Conservation (phyloP, 371 early-diverging fungal genomes). For the Mucor sp. region DNA sequence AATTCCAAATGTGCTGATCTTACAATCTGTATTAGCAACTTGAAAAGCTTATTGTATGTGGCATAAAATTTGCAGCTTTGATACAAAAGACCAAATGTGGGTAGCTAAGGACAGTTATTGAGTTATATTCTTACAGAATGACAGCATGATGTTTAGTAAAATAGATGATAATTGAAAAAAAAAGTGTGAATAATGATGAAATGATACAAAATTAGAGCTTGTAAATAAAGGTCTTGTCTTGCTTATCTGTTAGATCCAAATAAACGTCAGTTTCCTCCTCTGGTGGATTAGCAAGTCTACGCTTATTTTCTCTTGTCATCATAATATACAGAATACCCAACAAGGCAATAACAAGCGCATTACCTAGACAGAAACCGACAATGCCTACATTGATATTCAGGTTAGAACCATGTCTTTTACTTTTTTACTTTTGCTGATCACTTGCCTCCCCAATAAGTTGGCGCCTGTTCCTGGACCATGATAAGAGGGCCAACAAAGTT, state of each 20-base stretch:
- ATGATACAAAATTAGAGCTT: slow-evolving; percentile 10
- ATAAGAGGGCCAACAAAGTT: slow-evolving; percentile 34
- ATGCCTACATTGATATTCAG: slow-evolving; percentile 7
- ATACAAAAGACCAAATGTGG: too few species aligned
- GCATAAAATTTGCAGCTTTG: too few species aligned
- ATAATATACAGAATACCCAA: slow-evolving; percentile 13
- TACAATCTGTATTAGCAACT: too few species aligned
- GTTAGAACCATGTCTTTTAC: too few species aligned
- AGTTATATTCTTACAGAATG: too few species aligned
- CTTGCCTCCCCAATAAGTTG: slow-evolving; percentile 10
- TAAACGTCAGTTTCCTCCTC: slow-evolving; percentile 15
- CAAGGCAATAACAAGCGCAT: slow-evolving; percentile 16
- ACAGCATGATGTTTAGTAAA: background rate
- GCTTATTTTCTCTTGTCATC: slow-evolving; percentile 26
- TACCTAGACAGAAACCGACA: slow-evolving; percentile 19
- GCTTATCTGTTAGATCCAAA: slow-evolving; percentile 36
- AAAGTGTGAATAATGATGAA: background rate
- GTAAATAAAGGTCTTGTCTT: slow-evolving; percentile 41
- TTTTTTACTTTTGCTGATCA: too few species aligned
- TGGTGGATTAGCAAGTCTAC: slow-evolving; percentile 18
- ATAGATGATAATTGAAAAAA: background rate
- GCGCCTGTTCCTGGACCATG: slow-evolving; percentile 24
- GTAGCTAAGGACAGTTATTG: too few species aligned
- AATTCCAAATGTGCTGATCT: too few species aligned
- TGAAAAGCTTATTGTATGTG: too few species aligned